Evolutionary conservation across 441 rosid genomes (phyloP).

Genomic region (Corymbia citriodora): DNA sequence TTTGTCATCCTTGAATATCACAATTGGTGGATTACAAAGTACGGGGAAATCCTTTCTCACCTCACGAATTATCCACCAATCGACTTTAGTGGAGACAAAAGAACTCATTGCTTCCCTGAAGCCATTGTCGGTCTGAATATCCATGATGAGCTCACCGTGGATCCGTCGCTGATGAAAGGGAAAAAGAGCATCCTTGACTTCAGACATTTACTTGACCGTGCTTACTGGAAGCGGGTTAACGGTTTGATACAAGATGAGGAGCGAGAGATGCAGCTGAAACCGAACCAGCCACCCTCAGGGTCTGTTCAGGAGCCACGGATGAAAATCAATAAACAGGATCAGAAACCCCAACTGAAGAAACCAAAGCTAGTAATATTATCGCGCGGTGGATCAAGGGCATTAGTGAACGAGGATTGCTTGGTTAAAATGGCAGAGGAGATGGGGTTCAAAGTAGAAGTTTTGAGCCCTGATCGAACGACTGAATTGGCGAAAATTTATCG

Average conservation of each 20-base stretch:
- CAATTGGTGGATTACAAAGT: constrained; percentile 85
- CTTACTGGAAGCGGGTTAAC: constrained; percentile 51
- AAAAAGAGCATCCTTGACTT: constrained; percentile 56
- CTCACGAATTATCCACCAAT: constrained; percentile 62
- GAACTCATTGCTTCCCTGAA: constrained; percentile 84
- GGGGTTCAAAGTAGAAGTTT: constrained; percentile 58
- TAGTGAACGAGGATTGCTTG: constrained; percentile 55
- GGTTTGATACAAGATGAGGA: constrained; percentile 49
- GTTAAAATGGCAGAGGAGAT: constrained; percentile 59
- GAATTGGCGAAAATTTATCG: constrained; percentile 72
- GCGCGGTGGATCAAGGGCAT: constrained; percentile 65
- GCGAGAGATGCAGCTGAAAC: constrained; percentile 22
- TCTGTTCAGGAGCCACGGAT: constrained; percentile 8
- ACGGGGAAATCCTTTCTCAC: constrained; percentile 51
- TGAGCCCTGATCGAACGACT: constrained; percentile 50
- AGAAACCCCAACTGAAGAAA: constrained; percentile 12
- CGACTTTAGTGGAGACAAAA: constrained; percentile 58
- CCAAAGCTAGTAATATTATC: constrained; percentile 73
- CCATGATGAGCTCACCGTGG: constrained; percentile 72
- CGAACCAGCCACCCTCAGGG: constrained; percentile 7
- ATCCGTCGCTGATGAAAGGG: constrained; percentile 35
- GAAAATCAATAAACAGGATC: constrained; percentile 1
- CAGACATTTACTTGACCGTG: constrained; percentile 51
- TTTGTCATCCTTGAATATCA: constrained; percentile 89
- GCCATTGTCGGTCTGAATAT: constrained; percentile 73